phyloP scores from a whole-genome alignment of 2,329 filamentous ascomycete genomes.

The Trichoderma afroharzianum region DNA sequence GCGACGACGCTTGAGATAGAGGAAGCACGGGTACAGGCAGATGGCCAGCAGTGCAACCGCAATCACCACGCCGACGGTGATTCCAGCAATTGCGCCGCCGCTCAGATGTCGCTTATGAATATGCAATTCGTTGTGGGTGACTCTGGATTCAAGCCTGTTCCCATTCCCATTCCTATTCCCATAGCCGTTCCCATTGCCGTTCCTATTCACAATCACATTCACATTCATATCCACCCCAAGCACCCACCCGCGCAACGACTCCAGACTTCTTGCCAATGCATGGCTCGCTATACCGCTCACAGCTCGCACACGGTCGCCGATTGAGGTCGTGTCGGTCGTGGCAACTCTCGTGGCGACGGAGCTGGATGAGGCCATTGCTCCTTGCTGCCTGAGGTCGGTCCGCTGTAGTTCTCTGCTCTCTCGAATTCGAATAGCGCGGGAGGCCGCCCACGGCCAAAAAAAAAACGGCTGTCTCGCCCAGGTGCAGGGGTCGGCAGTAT shows the following conservation, averaged over 20 bases:
- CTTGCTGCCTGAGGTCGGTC: not conserved
- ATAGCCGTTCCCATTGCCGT: not conserved
- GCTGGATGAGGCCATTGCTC: slow-evolving; percentile 8
- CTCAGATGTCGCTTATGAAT: slow-evolving; percentile 28
- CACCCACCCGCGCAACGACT: slow-evolving; percentile 6
- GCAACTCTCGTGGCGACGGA: not conserved
- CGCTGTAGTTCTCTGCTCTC: not conserved
- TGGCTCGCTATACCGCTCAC: slow-evolving; percentile 1
- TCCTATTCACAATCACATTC: not conserved
- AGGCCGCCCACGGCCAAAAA: slow-evolving; percentile 17
- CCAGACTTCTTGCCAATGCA: slow-evolving; percentile 20
- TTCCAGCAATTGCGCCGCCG: slow-evolving; percentile 37
- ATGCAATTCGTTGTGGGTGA: not conserved
- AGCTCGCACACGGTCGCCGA: not conserved
- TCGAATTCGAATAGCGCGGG: not conserved
- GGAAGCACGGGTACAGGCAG: slow-evolving; percentile 39
- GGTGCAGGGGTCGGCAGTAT: not conserved
- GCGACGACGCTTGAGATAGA: slow-evolving; percentile 32
- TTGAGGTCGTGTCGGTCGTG: not conserved
- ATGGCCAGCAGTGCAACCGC: slow-evolving; percentile 32
- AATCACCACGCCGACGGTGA: slow-evolving; percentile 35
- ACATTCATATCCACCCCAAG: not conserved
- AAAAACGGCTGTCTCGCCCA: not conserved
- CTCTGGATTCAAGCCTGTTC: not conserved
- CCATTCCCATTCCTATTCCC: not conserved